phyloP scores from a whole-genome alignment of 768 basidiomycete genomes.

The Polyporus arcularius region DNA sequence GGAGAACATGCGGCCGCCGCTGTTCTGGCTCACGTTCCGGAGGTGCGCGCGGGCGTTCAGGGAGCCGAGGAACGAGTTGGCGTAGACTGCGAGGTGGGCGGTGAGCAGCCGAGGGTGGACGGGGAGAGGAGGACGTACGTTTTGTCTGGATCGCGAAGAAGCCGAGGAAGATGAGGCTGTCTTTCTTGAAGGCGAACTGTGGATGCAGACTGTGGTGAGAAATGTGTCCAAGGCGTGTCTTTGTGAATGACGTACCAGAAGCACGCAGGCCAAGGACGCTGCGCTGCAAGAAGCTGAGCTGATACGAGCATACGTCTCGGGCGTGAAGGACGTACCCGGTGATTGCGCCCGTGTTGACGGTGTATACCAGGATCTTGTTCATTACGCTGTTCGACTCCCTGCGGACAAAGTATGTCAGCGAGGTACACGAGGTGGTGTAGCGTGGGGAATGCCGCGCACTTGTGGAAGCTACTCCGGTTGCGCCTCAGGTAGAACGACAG shows the following conservation, averaged over 20 bases:
- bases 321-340: constrained; percentile 2
- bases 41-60: constrained; percentile 18
- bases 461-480: background rate
- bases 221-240: too few species aligned
- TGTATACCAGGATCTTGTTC: constrained; percentile 16
- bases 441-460: background rate
- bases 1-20: background rate
- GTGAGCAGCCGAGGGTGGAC: too few species aligned
- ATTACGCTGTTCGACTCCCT: constrained; percentile 15
- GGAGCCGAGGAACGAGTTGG: constrained; percentile 17
- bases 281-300: background rate
- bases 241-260: constrained; percentile 13
- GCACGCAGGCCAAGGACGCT: constrained; percentile 13
- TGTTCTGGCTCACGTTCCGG: constrained; percentile 1
- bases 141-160: constrained; percentile 19
- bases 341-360: constrained; percentile 18
- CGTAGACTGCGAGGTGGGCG: constrained; percentile 8
- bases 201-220: too few species aligned
- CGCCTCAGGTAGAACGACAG: constrained; percentile 14
- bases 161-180: constrained; percentile 16
- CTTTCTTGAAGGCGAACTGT: constrained; percentile 17
- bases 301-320: too few species aligned
- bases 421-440: background rate
- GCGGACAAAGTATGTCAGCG: background rate
- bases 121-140: constrained; percentile 1